Evolutionary conservation across 441 rosid genomes (phyloP), one percentile per base, ranked within the genome.

Genomic region (Pelargonium exstipulatum): DNA sequence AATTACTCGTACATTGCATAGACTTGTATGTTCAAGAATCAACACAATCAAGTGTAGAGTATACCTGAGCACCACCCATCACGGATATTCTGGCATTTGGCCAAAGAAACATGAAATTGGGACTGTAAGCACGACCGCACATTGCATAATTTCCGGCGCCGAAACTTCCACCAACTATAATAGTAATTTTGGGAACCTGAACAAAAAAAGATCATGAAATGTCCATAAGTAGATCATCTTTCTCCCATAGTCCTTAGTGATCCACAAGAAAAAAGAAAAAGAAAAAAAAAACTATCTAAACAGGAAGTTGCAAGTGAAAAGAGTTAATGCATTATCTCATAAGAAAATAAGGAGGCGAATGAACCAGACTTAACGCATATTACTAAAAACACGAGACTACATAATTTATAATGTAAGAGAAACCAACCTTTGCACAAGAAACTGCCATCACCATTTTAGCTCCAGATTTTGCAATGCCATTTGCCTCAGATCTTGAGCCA

Each of bases 371-470:
- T 24, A 24, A 24, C 26, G 2, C 37, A 4, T 32, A 32, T 4
- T 32, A 32, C 3, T 18, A 20, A 48, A 45, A n/a, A 45, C 42
- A 13, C 17, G 40, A 65, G 7, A 61, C 13, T 5, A 46, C 12
- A 22, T 9, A 58, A 42, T 8, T 20, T 17, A 5, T 46, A 53
- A 66, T 8, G 60, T 9, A 46, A 2, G 35, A 65, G 64, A 76
- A 66, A 75, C 74, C 61, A 66, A 91, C 97, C 96, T 90, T 91
- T 62, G 97, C 97, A 79, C 96, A 90, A 67, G 97, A 88, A 76
- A 94, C 97, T 71, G 99, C 99, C 99, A 91, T 91, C 78, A 94
- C 99, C 96, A 91, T 85, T 84, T 94, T 94, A 7, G 97, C 99
- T 73, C 97, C 99, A 42, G 99, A 83, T 87, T 91, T 94, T 71